Evolutionary conservation across 140 eudicot genomes (phyloP), one percentile per base, ranked within the genome.

Genomic region (Oenanthe javanica): DNA sequence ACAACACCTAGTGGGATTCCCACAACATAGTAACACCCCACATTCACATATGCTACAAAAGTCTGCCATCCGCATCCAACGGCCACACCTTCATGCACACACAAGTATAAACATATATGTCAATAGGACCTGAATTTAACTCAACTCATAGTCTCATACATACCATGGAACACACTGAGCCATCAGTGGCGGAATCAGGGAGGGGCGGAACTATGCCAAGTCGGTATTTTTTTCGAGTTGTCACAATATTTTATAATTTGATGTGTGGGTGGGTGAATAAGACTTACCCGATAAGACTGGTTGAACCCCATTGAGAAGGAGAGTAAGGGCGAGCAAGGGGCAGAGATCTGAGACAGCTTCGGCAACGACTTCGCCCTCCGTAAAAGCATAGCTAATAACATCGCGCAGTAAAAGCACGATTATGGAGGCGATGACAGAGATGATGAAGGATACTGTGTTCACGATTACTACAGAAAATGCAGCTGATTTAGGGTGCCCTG

Each of bases 21-120:
- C 63, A 48, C 79, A 10, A 49, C 79, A 75, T 75, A 75, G 14
- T 75, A 75, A 48, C 79, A 49, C 13, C 79, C 79, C 0, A 75
- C 63, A 8, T 75, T 75, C 12, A 75, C 79, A n/a, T 49, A 75
- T 49, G 79, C 79, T 12, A 75, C 79, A 25, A 75, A 75, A 10
- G 23, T 27, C n/a, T 75, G 79, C 79, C 79, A 75, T 75, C 63
- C 63, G 43, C 79, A 75, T 10, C 79, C 79, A 49, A 75, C 79
- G 5, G 79, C 79, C n/a, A 75, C 79, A 16, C 79, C 79, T 75
- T 48, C 63, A 25, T 9, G 45, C 21, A 5, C 45, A 4, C 9
- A 67, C 21, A 67, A 15, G 4, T 52, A 19, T 16, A 4, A 31
- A 31, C 31, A 31, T 31, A 31, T 31, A 31, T 31, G 31, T 31